Percentiles rank a stretch among this genome's conserved stretches.
Conservation (phyloP, 441 rosid species). For the Pelargonium citronellum region DNA sequence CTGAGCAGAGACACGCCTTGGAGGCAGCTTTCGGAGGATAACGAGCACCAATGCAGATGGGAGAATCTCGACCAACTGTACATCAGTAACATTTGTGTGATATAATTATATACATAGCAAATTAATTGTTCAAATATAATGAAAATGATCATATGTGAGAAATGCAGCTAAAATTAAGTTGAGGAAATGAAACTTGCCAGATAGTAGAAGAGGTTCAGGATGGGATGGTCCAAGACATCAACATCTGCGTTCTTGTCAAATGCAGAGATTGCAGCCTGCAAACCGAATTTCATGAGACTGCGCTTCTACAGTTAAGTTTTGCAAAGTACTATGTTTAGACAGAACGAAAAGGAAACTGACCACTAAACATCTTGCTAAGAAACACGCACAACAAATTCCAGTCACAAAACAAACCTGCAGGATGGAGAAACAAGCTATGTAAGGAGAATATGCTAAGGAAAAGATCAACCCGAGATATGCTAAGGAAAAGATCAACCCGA, state of each 20-base stretch:
- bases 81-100: neutral
- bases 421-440: neutral
- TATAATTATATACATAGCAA: neutral
- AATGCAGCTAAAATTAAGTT: neutral
- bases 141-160: neutral
- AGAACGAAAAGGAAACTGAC: neutral
- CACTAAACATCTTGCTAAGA: neutral
- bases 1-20: neutral
- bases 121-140: too few relatives aligned
- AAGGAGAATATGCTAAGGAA: neutral
- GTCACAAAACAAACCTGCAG: neutral
- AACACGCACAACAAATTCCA: neutral
- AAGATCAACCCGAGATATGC: too few relatives aligned
- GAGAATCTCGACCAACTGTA: neutral
- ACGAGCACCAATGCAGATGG: neutral
- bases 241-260: too few relatives aligned
- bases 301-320: neutral
- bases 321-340: neutral
- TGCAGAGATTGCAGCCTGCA: neutral
- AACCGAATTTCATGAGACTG: neutral
- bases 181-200: neutral
- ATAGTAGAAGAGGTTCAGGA: too few relatives aligned
- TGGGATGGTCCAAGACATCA: too few relatives aligned
- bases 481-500: too few relatives aligned
- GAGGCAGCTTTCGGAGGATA: constrained; percentile 1